Conservation (phyloP, 2,329 filamentous ascomycete genomes). For the Arthrinium puccinioides region DNA sequence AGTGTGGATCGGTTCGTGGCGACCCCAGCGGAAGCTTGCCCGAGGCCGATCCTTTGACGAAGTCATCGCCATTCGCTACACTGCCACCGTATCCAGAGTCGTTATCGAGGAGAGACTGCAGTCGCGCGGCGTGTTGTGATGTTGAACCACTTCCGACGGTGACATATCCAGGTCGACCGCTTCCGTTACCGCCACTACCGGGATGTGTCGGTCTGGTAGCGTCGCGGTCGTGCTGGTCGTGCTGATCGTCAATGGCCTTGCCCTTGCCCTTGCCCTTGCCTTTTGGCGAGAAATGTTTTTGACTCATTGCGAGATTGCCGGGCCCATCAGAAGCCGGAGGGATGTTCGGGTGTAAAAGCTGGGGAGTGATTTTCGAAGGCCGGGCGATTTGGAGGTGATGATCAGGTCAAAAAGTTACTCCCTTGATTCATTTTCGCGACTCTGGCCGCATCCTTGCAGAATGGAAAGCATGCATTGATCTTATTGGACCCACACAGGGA, state of each 20-base stretch:
- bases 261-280: conserved; percentile 17
- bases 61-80: conserved; percentile 52
- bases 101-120: conserved; percentile 74
- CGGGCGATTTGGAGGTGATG: not conserved
- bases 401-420: not conserved
- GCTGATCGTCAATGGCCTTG: conserved; percentile 24
- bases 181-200: conserved; percentile 18
- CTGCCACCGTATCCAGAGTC: conserved; percentile 93
- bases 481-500: not conserved
- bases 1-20: conserved; percentile 34
- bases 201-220: conserved; percentile 17
- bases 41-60: conserved; percentile 27
- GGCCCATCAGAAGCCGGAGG: conserved; percentile 19
- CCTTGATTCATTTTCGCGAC: not conserved
- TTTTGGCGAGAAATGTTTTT: conserved; percentile 41
- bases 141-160: conserved; percentile 78
- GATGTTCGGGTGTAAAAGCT: not conserved
- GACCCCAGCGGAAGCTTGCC: conserved; percentile 20
- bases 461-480: conserved; percentile 7
- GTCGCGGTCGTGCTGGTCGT: conserved; percentile 17
- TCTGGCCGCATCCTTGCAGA: not conserved
- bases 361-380: not conserved
- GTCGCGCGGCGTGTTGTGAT: conserved; percentile 71
- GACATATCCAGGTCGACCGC: conserved; percentile 61
- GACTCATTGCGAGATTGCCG: conserved; percentile 44